Base-by-base conservation (phyloP, 352 stramenopile species). In the Phytophthora tentaculata region DNA sequence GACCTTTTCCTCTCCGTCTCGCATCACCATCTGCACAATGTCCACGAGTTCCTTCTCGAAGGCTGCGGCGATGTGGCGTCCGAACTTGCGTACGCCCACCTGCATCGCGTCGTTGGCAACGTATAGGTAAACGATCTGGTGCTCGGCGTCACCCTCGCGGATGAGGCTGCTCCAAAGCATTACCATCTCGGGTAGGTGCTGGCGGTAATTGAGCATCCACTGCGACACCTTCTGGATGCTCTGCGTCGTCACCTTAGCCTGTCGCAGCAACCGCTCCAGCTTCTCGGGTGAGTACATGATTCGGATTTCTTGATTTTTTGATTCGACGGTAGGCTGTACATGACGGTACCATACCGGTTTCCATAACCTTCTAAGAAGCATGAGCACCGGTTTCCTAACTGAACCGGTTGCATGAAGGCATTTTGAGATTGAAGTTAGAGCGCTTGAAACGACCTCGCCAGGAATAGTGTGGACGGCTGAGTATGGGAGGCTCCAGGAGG, bases 91-190 rank as follows among this genome's bases (percentile, higher is more conserved):
- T 61, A 83, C 84, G 54, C 88, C 88, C 20, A 92, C 83, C 61
- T 96, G 88, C 83, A 96, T 93, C 12, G 83, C 83, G 63, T 96
- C 88, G 65, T 96, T 96, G 45, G 88, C 88, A 37, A 96, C 80
- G 71, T 96, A 96, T 1, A 96, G 64, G 43, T 85, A 86, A 57
- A 92, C 86, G 74, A 96, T 88, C 77, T 96, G 86, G 65, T 94
- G 81, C 29, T 77, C 71, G 12, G 88, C 67, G 13, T 88, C 73
- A 45, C 74, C 68, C 51, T 86, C 76, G 23, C 56, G 69, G 29
- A 92, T 59, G 26, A 91, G 68, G 44, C 77, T 70, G 41, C 57
- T 62, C 88, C 88, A 96, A 12, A 87, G 41, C 14, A 69, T 64
- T 10, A 89, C 84, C 65, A 94, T 92, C 62, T 89, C 86, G 16